phyloP scores from a whole-genome alignment of 495 filamentous ascomycete genomes.

The Aspergillus taichungensis region DNA sequence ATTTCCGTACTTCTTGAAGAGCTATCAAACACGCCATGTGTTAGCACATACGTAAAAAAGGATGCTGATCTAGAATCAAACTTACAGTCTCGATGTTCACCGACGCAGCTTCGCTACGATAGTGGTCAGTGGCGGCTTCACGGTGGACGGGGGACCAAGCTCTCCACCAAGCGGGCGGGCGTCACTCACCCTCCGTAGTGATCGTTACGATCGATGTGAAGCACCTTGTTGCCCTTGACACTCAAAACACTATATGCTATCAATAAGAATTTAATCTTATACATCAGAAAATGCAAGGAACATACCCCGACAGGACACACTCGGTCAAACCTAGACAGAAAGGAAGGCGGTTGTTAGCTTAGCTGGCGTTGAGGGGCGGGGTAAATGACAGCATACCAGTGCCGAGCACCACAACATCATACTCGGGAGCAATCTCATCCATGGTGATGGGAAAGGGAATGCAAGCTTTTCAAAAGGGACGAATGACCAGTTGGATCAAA shows the following conservation, averaged over 20 bases:
- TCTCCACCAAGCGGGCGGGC: conserved; percentile 7
- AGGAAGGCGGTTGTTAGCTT: conserved; percentile 24
- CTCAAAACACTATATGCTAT: conserved; percentile 65
- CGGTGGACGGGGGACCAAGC: conserved; percentile 8
- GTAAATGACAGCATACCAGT: conserved; percentile 60
- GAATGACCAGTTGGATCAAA: not conserved
- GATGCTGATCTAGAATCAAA: conserved; percentile 1
- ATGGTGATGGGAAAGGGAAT: conserved; percentile 40
- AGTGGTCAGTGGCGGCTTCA: conserved; percentile 22
- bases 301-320: conserved; percentile 94
- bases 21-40: conserved; percentile 36
- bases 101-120: conserved; percentile 76
- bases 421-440: conserved; percentile 95
- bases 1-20: conserved; percentile 94
- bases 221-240: conserved; percentile 97
- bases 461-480: conserved; percentile 11
- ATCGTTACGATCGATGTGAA: conserved; percentile 98
- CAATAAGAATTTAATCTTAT: not conserved
- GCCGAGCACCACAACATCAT: conserved; percentile 97
- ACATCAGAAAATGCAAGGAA: not conserved
- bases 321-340: conserved; percentile 72
- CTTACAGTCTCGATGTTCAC: conserved; percentile 86
- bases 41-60: conserved; percentile 7
- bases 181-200: conserved; percentile 89
- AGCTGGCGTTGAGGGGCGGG: conserved; percentile 23